Evolutionary conservation across 2,329 filamentous ascomycete species (phyloP).

Genomic region (Emmonsiellopsis sp.): DNA sequence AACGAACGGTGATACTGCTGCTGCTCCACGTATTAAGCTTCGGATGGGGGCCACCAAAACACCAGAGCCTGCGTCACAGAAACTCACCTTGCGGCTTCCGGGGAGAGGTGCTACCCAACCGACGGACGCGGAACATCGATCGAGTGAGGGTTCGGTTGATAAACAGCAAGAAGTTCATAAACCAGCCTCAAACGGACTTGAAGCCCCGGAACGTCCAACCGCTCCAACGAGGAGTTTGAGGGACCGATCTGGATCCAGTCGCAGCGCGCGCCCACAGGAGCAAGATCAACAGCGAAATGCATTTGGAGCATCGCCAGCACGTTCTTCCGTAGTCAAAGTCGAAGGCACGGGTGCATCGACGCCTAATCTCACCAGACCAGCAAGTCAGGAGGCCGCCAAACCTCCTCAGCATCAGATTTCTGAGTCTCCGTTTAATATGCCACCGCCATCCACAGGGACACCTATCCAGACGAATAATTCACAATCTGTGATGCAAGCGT

Average conservation of each 20-base stretch:
- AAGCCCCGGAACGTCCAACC: slow-evolving; percentile 10
- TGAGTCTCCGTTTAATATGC: not conserved
- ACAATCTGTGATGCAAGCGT: not conserved
- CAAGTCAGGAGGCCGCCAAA: not conserved
- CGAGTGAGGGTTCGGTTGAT: slow-evolving; percentile 43
- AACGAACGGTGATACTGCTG: slow-evolving; percentile 22
- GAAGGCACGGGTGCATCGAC: not conserved
- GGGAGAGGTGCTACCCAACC: slow-evolving; percentile 45
- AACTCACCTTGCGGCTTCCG: slow-evolving; percentile 63
- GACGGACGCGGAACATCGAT: slow-evolving; percentile 29
- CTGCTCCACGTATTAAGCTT: slow-evolving; percentile 69
- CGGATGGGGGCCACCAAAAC: slow-evolving; percentile 48
- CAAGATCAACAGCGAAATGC: slow-evolving; percentile 11
- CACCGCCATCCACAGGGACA: not conserved
- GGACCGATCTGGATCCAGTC: slow-evolving; percentile 14
- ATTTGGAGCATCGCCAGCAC: not conserved
- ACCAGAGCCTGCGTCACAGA: slow-evolving; percentile 42
- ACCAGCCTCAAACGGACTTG: slow-evolving; percentile 32
- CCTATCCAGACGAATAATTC: not conserved
- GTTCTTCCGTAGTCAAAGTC: slow-evolving; percentile 26
- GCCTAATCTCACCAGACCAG: not conserved
- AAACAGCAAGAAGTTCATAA: slow-evolving; percentile 43
- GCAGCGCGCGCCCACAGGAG: slow-evolving; percentile 14
- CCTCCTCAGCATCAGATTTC: not conserved
- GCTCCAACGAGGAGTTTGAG: slow-evolving; percentile 28